These are phyloP conservation scores for Lactifluus volemus DNA, from an alignment of 768 basidiomycete genomes.

Conservation along the genomic window DNA sequence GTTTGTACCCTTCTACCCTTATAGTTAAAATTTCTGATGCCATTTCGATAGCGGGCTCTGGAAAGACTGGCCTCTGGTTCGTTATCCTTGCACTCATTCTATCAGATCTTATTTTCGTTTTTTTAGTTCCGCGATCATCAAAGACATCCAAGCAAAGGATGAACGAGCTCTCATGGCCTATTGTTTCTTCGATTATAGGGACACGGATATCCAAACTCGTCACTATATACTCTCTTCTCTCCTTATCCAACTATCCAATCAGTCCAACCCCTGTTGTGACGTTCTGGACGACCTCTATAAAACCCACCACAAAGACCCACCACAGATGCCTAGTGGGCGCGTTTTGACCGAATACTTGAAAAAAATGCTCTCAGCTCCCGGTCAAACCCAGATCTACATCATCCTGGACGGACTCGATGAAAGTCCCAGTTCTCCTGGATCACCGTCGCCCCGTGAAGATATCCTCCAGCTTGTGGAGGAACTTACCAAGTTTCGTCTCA, in stretches of 20 bases:
- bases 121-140: background rate
- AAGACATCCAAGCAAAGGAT: background rate
- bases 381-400: background rate
- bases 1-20: background rate
- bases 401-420: constrained; percentile 3
- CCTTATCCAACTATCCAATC: background rate
- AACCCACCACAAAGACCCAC: background rate
- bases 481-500: background rate
- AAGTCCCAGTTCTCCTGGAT: background rate
- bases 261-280: background rate
- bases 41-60: background rate
- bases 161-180: background rate
- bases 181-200: background rate
- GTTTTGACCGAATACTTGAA: background rate
- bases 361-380: background rate
- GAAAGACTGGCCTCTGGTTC: constrained; percentile 1
- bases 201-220: background rate
- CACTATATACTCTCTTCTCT: background rate
- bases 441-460: background rate
- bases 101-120: background rate
- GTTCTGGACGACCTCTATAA: background rate
- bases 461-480: background rate
- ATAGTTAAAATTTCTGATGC: background rate
- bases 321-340: background rate
- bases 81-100: background rate